Percentiles rank a stretch among this genome's conserved stretches.
phyloP scores from a whole-genome alignment of 2,329 filamentous ascomycete genomes.

The Colletotrichum ledebouriae region DNA sequence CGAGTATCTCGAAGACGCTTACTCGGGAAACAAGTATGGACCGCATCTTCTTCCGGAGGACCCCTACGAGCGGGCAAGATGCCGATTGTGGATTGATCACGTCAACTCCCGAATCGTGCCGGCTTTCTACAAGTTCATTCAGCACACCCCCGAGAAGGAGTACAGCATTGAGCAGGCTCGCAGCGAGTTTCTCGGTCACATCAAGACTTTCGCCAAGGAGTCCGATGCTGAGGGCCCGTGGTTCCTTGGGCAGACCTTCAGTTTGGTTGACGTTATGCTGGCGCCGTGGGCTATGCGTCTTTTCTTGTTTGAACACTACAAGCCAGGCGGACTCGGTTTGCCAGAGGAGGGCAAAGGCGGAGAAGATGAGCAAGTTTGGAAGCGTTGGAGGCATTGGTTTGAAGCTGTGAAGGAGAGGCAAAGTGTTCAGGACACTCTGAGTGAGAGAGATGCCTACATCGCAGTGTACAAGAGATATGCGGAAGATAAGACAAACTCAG shows the following conservation, averaged over 20 bases:
- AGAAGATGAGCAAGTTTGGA: conserved; percentile 70
- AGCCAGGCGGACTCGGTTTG: conserved; percentile 66
- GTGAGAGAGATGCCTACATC: conserved; percentile 75
- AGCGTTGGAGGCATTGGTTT: conserved; percentile 74
- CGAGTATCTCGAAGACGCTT: conserved; percentile 83
- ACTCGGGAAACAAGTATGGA: conserved; percentile 60
- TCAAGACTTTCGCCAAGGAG: conserved; percentile 72
- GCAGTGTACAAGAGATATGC: conserved; percentile 77
- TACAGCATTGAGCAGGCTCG: conserved; percentile 67
- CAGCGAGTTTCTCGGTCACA: conserved; percentile 67
- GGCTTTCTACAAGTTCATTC: conserved; percentile 73
- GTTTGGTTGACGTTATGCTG: conserved; percentile 77
- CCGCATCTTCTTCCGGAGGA: conserved; percentile 70
- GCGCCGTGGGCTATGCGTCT: conserved; percentile 80
- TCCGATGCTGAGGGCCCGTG: conserved; percentile 72
- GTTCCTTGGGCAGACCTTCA: conserved; percentile 75
- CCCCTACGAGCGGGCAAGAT: conserved; percentile 74
- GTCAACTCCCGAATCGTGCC: conserved; percentile 76
- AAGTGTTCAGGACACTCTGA: conserved; percentile 77
- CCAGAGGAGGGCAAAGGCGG: conserved; percentile 49
- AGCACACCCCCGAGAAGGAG: conserved; percentile 65
- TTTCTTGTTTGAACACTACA: conserved; percentile 83
- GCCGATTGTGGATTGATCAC: conserved; percentile 81
- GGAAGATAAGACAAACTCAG: conserved; percentile 73
- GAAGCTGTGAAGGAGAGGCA: conserved; percentile 69